phyloP scores from a whole-genome alignment of 2,329 filamentous ascomycete genomes.

The Clonostachys sp. region DNA sequence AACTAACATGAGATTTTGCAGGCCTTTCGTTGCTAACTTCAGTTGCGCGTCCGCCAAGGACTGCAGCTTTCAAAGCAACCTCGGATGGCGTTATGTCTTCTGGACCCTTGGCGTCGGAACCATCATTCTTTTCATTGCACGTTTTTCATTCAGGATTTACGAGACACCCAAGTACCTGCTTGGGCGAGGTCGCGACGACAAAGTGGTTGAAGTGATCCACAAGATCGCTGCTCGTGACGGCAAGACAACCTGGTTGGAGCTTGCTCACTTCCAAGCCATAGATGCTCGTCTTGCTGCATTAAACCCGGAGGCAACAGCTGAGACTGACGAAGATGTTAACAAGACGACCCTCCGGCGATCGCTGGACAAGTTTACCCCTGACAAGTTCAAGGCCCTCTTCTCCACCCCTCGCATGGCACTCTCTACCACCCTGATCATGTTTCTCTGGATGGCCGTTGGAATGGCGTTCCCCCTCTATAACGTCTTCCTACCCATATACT shows the following conservation, averaged over 20 bases:
- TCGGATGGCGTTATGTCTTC: constrained; percentile 37
- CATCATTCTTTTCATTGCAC: constrained; percentile 25
- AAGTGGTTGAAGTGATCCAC: constrained; percentile 35
- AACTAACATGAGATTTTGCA: not conserved
- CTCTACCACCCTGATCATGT: constrained; percentile 46
- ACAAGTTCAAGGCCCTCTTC: constrained; percentile 51
- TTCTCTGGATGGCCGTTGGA: constrained; percentile 55
- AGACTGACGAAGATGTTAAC: not conserved
- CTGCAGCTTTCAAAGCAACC: constrained; percentile 23
- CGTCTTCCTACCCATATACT: constrained; percentile 27
- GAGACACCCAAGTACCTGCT: constrained; percentile 32
- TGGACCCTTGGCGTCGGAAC: constrained; percentile 30
- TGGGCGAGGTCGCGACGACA: constrained; percentile 24
- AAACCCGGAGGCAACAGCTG: constrained; percentile 13
- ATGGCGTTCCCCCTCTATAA: constrained; percentile 54
- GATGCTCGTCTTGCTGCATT: constrained; percentile 7
- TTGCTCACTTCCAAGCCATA: constrained; percentile 11
- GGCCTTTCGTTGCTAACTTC: constrained; percentile 17
- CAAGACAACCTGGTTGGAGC: constrained; percentile 12
- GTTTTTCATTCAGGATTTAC: constrained; percentile 25
- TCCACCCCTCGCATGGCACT: constrained; percentile 44
- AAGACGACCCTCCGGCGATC: constrained; percentile 22
- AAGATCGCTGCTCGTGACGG: constrained; percentile 22
- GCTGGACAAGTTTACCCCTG: constrained; percentile 44
- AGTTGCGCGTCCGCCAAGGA: constrained; percentile 20